Percentiles rank a stretch among this genome's conserved stretches.
phyloP scores from a whole-genome alignment of 495 filamentous ascomycete species.

The Daldinia caldariorum region DNA sequence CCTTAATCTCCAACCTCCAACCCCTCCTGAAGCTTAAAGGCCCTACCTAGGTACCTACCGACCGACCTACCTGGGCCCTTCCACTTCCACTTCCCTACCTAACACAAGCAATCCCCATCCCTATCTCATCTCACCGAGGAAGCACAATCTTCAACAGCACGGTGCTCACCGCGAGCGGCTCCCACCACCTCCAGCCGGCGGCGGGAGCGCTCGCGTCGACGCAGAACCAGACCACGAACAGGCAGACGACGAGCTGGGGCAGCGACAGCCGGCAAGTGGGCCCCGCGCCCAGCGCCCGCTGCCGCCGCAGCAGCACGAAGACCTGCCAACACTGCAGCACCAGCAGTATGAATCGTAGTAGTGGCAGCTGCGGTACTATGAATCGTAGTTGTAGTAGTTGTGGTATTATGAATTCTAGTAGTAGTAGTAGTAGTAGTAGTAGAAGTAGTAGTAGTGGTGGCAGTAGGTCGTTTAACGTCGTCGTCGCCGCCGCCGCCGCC shows the following conservation, averaged over 20 bases:
- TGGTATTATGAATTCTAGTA: no score
- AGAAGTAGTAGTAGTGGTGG: no score
- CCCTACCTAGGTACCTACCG: no score
- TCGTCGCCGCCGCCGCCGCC: not conserved
- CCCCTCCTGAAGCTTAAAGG: no score
- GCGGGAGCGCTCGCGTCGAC: slow-evolving; percentile 25
- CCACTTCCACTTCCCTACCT: no score
- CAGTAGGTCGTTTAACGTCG: not conserved
- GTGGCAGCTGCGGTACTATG: no score
- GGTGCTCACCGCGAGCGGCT: slow-evolving; percentile 29
- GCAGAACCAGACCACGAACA: slow-evolving; percentile 42
- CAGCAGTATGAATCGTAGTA: slow-evolving; percentile 1
- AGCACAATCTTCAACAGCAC: slow-evolving; percentile 42
- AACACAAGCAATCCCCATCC: no score
- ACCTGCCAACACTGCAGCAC: slow-evolving; percentile 41
- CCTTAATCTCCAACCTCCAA: no score
- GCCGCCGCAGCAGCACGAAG: slow-evolving; percentile 37
- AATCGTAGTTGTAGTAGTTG: no score
- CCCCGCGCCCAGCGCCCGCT: no score
- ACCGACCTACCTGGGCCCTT: no score
- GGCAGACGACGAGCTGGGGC: slow-evolving; percentile 32
- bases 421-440: not conserved
- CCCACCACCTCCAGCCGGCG: slow-evolving; percentile 34
- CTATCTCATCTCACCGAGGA: slow-evolving; percentile 24
- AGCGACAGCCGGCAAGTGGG: no score